phyloP scores from a whole-genome alignment of 495 filamentous ascomycete genomes.

The Podospora pseudocomata region DNA sequence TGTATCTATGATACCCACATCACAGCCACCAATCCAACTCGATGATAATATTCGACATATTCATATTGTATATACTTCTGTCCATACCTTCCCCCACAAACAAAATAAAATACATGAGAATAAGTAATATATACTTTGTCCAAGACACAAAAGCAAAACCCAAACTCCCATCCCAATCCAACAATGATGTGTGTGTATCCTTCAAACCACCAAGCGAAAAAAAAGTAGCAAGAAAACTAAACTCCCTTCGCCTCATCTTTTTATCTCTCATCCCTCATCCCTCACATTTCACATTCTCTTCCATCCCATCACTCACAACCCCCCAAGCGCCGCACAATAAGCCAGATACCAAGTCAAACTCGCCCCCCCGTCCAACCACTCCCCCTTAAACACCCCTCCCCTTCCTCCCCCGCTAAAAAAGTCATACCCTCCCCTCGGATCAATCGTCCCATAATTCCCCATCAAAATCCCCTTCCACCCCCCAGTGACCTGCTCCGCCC shows the following conservation, averaged over 20 bases:
- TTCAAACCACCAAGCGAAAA: background rate
- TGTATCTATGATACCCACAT: background rate
- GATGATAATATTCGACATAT: background rate
- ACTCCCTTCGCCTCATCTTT: background rate
- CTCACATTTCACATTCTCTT: background rate
- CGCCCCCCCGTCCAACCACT: constrained; percentile 81
- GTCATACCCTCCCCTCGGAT: constrained; percentile 64
- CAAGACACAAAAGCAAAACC: background rate
- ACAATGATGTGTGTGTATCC: background rate
- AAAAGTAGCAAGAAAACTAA: background rate
- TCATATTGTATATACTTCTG: background rate
- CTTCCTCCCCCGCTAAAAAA: constrained; percentile 64
- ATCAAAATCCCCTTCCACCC: constrained; percentile 87
- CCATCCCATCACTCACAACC: background rate
- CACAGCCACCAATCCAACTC: background rate
- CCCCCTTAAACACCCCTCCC: constrained; percentile 58
- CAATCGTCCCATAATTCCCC: constrained; percentile 73
- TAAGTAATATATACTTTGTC: background rate
- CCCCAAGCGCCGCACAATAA: constrained; percentile 53
- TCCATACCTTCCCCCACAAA: background rate
- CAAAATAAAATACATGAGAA: background rate
- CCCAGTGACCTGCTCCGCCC: constrained; percentile 57
- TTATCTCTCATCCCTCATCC: background rate
- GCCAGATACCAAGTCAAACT: constrained; percentile 87
- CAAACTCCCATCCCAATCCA: background rate